Conservation (phyloP, 2,329 filamentous ascomycete genomes). For the Botrytis byssoidea region DNA sequence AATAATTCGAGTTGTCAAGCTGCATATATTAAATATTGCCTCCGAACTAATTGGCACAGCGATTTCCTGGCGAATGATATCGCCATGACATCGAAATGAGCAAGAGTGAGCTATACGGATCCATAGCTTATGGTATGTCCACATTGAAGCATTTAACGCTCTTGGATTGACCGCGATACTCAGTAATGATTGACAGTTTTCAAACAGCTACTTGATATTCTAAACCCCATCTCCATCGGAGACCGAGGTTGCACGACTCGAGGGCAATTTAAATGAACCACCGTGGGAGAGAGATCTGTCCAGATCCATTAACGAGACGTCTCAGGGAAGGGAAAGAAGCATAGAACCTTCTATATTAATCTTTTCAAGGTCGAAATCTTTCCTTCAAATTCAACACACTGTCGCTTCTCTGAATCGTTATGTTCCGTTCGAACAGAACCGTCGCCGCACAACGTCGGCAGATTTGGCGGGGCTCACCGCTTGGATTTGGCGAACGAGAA, state of each 20-base stretch:
- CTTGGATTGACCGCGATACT: too few relatives aligned
- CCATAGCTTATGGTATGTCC: not conserved
- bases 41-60: not conserved
- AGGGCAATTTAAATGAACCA: not conserved
- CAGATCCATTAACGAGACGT: not conserved
- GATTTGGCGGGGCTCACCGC: not conserved
- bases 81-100: not conserved
- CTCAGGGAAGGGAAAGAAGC: not conserved
- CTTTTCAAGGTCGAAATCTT: not conserved
- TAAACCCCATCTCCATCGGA: not conserved
- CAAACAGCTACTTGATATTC: not conserved
- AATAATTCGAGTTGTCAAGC: not conserved
- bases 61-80: not conserved
- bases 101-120: not conserved
- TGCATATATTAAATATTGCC: constrained; percentile 7
- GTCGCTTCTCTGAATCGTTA: not conserved
- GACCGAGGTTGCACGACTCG: constrained; percentile 1
- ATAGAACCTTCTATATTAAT: not conserved
- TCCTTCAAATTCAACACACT: not conserved
- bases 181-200: not conserved
- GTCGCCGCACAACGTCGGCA: not conserved
- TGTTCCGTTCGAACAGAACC: not conserved
- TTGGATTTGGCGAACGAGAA: constrained; percentile 11
- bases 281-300: not conserved
- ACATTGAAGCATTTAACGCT: not conserved